Conservation (phyloP, 2,329 filamentous ascomycete genomes). For the Huntiella decipiens region DNA sequence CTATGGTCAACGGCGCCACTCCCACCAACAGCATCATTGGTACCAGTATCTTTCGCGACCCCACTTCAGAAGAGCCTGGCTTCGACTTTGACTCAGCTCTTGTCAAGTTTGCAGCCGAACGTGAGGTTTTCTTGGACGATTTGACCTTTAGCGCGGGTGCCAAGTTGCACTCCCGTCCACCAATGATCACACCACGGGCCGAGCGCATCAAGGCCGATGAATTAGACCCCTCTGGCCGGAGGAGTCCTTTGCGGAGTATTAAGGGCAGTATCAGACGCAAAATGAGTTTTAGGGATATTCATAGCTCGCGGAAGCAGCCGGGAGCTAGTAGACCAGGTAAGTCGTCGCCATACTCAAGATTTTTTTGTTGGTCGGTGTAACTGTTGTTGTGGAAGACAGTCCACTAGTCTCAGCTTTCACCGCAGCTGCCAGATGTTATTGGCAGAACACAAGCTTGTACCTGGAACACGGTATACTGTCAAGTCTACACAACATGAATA, state of each 20-base stretch:
- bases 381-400: too few relatives aligned
- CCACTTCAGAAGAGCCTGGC: conserved; percentile 24
- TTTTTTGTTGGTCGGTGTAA: too few relatives aligned
- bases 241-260: conserved; percentile 39
- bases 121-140: conserved; percentile 85
- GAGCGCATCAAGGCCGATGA: conserved; percentile 71
- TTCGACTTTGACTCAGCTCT: conserved; percentile 89
- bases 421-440: too few relatives aligned
- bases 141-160: conserved; percentile 74
- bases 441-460: too few relatives aligned
- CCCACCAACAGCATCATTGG: conserved; percentile 17
- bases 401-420: not conserved
- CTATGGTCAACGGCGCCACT: conserved; percentile 7
- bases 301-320: conserved; percentile 75
- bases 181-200: conserved; percentile 59
- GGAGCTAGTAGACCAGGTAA: conserved; percentile 54
- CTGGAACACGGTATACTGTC: too few relatives aligned
- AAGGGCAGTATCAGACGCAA: conserved; percentile 80
- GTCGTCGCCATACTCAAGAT: not conserved
- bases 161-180: conserved; percentile 47
- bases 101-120: conserved; percentile 85
- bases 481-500: too few relatives aligned
- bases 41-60: conserved; percentile 20
- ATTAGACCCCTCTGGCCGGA: conserved; percentile 28
- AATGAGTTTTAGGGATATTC: conserved; percentile 89